Evolutionary conservation across 2,329 filamentous ascomycete genomes (phyloP).

Genomic region (Waltergamsia citrina): DNA sequence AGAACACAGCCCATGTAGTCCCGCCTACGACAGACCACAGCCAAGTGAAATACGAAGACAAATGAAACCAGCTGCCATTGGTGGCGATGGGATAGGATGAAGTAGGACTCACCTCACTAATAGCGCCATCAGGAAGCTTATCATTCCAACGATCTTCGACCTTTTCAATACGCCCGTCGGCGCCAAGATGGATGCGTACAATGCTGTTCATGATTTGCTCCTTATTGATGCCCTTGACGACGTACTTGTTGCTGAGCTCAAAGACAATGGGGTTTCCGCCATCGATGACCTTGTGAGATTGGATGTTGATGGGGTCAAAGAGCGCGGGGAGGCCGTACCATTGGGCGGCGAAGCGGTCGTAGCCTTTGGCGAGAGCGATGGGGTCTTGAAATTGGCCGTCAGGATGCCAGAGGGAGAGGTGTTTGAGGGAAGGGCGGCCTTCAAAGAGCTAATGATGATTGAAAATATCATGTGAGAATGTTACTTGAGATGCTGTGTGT

Average conservation of each 20-base stretch:
- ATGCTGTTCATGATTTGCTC: slow-evolving; percentile 34
- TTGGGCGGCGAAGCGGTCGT: not conserved
- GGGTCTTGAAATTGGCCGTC: slow-evolving; percentile 49
- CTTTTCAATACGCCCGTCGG: slow-evolving; percentile 20
- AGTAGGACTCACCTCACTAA: slow-evolving; percentile 1
- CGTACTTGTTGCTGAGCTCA: slow-evolving; percentile 28
- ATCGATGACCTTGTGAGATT: slow-evolving; percentile 41
- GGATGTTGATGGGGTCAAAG: slow-evolving; percentile 24
- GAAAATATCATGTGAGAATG: not conserved
- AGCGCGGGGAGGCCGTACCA: not conserved
- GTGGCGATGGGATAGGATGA: too few relatives aligned
- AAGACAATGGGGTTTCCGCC: slow-evolving; percentile 51
- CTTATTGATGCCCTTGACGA: slow-evolving; percentile 31
- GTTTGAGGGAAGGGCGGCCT: slow-evolving; percentile 46
- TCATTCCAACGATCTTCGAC: slow-evolving; percentile 27
- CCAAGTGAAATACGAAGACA: too few relatives aligned
- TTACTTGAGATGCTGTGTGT: too few relatives aligned
- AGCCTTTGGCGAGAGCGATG: slow-evolving; percentile 23
- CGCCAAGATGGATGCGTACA: slow-evolving; percentile 19
- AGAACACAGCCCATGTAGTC: not conserved
- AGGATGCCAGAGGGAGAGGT: slow-evolving; percentile 50
- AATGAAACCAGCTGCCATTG: too few relatives aligned
- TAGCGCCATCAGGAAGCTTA: slow-evolving; percentile 19
- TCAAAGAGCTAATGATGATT: slow-evolving; percentile 40
- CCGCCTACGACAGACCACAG: too few relatives aligned